Conservation (phyloP, 2,329 filamentous ascomycete species). For the Paradendryphiella salina region DNA sequence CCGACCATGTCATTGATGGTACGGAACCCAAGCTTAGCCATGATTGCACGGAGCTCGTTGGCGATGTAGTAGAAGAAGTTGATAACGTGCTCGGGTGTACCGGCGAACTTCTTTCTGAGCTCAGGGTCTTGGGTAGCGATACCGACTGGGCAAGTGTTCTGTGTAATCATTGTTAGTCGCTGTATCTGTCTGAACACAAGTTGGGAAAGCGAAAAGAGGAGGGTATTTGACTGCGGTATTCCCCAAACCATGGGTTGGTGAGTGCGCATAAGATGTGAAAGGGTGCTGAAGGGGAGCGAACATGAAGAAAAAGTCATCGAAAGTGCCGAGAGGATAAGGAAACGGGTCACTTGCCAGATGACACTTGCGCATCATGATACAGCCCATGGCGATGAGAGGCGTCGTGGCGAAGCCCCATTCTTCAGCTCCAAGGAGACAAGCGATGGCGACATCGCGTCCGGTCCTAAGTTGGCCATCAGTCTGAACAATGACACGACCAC, state of each 20-base stretch:
- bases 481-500: conserved; percentile 93
- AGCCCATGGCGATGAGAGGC: conserved; percentile 94
- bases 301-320: no score
- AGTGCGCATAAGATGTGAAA: no score
- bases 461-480: conserved; percentile 94
- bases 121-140: conserved; percentile 96
- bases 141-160: conserved; percentile 84
- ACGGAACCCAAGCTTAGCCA: conserved; percentile 92
- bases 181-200: no score
- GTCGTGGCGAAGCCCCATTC: conserved; percentile 97
- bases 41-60: conserved; percentile 94
- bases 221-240: no score
- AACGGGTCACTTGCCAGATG: neutral
- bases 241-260: no score
- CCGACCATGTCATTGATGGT: conserved; percentile 98
- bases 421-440: conserved; percentile 93
- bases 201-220: no score
- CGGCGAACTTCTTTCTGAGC: conserved; percentile 88
- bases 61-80: conserved; percentile 99
- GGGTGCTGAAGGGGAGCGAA: no score
- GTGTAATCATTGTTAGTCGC: no score
- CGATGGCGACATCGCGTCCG: conserved; percentile 90
- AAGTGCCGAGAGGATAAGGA: no score
- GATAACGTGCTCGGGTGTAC: conserved; percentile 93
- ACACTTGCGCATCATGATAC: conserved; percentile 84